phyloP scores from a whole-genome alignment of 1,139 yeast species.

The Magnusiomyces tetraspermus region DNA sequence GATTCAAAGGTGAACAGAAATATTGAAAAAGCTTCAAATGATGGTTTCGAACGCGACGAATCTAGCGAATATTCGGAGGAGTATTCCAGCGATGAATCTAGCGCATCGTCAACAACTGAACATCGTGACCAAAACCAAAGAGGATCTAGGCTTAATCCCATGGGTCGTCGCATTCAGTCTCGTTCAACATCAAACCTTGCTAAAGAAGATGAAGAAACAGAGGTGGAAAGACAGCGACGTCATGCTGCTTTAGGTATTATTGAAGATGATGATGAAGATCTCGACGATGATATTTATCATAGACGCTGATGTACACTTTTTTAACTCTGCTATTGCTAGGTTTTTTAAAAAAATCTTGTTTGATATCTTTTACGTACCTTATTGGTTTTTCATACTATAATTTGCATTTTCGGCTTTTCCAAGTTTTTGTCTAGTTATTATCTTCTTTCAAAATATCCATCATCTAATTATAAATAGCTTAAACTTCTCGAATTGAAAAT shows the following conservation, averaged over 20 bases:
- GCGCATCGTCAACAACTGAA: not conserved
- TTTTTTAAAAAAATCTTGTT: not conserved
- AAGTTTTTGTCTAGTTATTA: no score
- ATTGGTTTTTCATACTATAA: not conserved
- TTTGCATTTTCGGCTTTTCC: no score
- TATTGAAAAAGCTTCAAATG: conserved; percentile 1
- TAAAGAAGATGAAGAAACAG: conserved; percentile 44
- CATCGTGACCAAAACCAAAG: not conserved
- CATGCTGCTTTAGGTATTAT: conserved; percentile 71
- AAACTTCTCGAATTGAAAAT: no score
- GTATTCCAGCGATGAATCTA: not conserved
- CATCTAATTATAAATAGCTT: no score
- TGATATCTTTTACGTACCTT: not conserved
- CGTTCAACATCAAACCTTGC: conserved; percentile 14
- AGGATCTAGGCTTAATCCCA: not conserved
- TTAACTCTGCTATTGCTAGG: not conserved
- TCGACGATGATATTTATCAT: conserved; percentile 17
- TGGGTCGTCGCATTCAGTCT: not conserved
- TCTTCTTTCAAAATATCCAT: no score
- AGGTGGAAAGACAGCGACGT: conserved; percentile 64
- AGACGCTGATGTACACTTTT: not conserved
- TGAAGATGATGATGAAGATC: conserved; percentile 31
- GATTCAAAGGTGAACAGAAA: not conserved
- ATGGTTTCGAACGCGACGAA: conserved; percentile 7
- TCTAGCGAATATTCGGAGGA: conserved; percentile 7